Evolutionary conservation across 331 rosid species (phyloP).

Genomic region (Malus hybrid): DNA sequence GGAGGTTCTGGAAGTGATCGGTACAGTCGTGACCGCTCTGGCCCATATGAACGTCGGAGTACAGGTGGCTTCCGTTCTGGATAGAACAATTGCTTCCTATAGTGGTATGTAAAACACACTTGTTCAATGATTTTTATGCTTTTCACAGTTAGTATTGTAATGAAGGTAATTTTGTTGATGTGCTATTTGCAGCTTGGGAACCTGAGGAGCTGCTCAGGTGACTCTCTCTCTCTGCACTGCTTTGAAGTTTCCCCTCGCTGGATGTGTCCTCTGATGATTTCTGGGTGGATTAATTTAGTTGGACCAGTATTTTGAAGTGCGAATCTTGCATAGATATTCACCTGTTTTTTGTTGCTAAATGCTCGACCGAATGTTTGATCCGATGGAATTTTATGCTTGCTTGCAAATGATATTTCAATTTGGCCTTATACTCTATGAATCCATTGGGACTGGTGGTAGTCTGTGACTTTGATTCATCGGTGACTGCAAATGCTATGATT

Average conservation of each 20-base stretch:
- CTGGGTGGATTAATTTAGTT: constrained; percentile 47
- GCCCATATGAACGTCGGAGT: constrained; percentile 86
- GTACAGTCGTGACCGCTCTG: constrained; percentile 74
- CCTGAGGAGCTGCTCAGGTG: constrained; percentile 33
- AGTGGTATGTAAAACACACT: constrained; percentile 32
- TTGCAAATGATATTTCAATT: constrained; percentile 56
- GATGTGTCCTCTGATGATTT: constrained; percentile 51
- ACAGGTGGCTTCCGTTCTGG: constrained; percentile 69
- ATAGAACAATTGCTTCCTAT: constrained; percentile 24
- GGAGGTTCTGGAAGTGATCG: constrained; percentile 72
- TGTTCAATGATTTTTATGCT: constrained; percentile 2
- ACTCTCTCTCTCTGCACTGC: constrained; percentile 19
- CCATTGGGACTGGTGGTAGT: constrained; percentile 66
- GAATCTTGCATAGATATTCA: constrained; percentile 41
- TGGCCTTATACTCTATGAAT: constrained; percentile 72
- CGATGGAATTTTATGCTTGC: constrained; percentile 75
- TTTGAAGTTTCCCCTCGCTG: constrained; percentile 36
- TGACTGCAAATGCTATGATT: constrained; percentile 43
- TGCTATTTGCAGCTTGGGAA: constrained; percentile 50
- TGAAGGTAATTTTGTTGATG: constrained; percentile 23
- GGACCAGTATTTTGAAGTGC: constrained; percentile 71
- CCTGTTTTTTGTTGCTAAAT: constrained; percentile 67
- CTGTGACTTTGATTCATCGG: constrained; percentile 54
- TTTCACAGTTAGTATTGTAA: constrained; percentile 3
- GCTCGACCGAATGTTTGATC: constrained; percentile 58